These are phyloP conservation scores for Botrytis sinoallii DNA, from an alignment of 2,329 filamentous ascomycete genomes.

Conservation along the genomic window DNA sequence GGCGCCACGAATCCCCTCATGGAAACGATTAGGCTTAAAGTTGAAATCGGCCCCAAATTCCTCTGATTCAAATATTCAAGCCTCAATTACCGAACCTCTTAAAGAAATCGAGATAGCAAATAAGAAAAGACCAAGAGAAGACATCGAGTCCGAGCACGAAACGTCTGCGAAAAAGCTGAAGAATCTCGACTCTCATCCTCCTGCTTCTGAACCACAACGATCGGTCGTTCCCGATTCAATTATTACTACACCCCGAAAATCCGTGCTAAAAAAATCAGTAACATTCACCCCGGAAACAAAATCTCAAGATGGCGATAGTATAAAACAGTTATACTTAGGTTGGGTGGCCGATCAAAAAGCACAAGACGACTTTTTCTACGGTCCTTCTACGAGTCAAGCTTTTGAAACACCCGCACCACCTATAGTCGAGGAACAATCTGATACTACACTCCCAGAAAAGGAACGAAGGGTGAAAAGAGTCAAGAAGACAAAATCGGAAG, in stretches of 20 bases:
- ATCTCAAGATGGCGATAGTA: constrained; percentile 52
- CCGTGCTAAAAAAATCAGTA: constrained; percentile 53
- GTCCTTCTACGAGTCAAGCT: constrained; percentile 25
- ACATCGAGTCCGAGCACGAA: constrained; percentile 23
- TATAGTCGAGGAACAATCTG: constrained; percentile 33
- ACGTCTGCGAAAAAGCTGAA: constrained; percentile 33
- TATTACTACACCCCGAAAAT: constrained; percentile 25
- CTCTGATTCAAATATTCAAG: constrained; percentile 20
- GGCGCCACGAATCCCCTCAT: constrained; percentile 48
- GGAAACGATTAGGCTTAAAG: constrained; percentile 59
- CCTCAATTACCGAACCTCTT: constrained; percentile 21
- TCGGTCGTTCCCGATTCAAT: constrained; percentile 27
- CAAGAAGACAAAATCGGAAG: constrained; percentile 28
- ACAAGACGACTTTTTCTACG: constrained; percentile 32
- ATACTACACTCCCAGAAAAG: constrained; percentile 34
- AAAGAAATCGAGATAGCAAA: constrained; percentile 26
- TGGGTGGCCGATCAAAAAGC: constrained; percentile 44
- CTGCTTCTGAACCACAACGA: constrained; percentile 10
- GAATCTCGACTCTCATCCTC: constrained; percentile 22
- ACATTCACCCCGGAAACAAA: constrained; percentile 64
- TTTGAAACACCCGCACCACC: constrained; percentile 33
- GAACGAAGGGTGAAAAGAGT: constrained; percentile 34
- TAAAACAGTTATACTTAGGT: constrained; percentile 49
- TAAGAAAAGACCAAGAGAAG: constrained; percentile 31
- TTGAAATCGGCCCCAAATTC: constrained; percentile 50